Percentiles rank a stretch among this genome's conserved stretches.
Evolutionary conservation across 306 rosid species (phyloP).

Genomic region (Cucumis melo): DNA sequence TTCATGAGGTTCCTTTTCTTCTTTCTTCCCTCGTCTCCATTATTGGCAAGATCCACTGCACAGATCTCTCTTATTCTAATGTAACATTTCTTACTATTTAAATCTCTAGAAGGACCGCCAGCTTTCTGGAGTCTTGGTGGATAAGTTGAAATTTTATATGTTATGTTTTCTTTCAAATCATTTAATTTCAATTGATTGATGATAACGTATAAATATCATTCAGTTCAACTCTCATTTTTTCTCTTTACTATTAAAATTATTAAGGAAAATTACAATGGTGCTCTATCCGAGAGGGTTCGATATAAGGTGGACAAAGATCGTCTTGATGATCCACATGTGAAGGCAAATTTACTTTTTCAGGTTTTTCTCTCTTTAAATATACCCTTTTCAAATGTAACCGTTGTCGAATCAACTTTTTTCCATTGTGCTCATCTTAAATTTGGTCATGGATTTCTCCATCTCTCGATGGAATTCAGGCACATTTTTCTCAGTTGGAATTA

Average conservation of each 20-base stretch:
- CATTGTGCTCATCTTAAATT: conserved; percentile 4
- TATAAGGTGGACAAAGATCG: conserved; percentile 70
- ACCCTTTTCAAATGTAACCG: background rate
- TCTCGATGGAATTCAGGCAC: conserved; percentile 43
- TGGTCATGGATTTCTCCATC: conserved; percentile 12
- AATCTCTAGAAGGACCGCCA: background rate
- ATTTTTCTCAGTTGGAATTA: conserved; percentile 82
- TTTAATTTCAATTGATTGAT: background rate
- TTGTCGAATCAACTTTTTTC: background rate
- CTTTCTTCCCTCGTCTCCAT: background rate
- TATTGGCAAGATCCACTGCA: background rate
- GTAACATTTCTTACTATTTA: background rate
- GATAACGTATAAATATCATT: background rate
- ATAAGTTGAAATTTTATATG: background rate
- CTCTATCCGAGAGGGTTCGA: conserved; percentile 60
- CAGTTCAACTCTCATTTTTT: background rate
- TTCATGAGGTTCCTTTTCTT: background rate
- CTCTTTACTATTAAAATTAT: background rate
- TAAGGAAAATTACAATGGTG: conserved; percentile 78
- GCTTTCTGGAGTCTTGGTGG: background rate
- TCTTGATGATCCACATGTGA: conserved; percentile 80
- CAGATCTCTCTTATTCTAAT: background rate
- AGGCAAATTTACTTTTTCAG: conserved; percentile 89
- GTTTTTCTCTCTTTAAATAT: conserved; percentile 29
- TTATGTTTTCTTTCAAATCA: background rate